Conservation (phyloP, 2,329 filamentous ascomycete species). For the Claviceps sp. region DNA sequence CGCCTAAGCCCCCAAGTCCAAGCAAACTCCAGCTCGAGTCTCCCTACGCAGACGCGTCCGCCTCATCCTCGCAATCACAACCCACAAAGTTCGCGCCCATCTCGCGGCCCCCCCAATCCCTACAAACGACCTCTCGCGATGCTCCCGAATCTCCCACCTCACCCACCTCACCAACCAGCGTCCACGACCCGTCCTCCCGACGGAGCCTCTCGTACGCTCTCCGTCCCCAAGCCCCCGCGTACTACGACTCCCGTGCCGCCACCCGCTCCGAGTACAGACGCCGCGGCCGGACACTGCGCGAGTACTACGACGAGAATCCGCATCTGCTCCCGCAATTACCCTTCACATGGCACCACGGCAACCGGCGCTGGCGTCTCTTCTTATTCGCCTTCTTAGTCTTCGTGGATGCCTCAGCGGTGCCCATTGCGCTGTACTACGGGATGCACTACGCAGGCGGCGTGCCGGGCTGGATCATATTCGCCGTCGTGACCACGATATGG, state of each 20-base stretch:
- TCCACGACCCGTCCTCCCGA: conserved; percentile 8
- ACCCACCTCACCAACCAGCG: neutral
- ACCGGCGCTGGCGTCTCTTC: conserved; percentile 29
- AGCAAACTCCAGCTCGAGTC: neutral
- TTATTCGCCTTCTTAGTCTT: conserved; percentile 35
- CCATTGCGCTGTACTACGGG: conserved; percentile 39
- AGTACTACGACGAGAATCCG: conserved; percentile 27
- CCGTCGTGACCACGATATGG: conserved; percentile 41
- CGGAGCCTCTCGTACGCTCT: conserved; percentile 23
- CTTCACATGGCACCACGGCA: conserved; percentile 28
- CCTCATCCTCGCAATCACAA: neutral
- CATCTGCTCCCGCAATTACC: conserved; percentile 25
- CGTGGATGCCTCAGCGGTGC: conserved; percentile 28
- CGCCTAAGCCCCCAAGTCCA: neutral
- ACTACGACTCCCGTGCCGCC: conserved; percentile 27
- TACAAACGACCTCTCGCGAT: neutral
- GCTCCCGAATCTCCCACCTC: neutral
- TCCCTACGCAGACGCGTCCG: neutral
- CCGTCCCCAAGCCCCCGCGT: conserved; percentile 20
- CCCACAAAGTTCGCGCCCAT: neutral
- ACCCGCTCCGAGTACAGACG: conserved; percentile 21
- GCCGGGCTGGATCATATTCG: conserved; percentile 31
- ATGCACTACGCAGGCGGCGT: conserved; percentile 28
- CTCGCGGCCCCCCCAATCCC: neutral
- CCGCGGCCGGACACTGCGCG: conserved; percentile 21